Percentiles rank a stretch among this genome's conserved stretches.
Conservation (phyloP, 352 stramenopile species). For the Pythium monospermum region DNA sequence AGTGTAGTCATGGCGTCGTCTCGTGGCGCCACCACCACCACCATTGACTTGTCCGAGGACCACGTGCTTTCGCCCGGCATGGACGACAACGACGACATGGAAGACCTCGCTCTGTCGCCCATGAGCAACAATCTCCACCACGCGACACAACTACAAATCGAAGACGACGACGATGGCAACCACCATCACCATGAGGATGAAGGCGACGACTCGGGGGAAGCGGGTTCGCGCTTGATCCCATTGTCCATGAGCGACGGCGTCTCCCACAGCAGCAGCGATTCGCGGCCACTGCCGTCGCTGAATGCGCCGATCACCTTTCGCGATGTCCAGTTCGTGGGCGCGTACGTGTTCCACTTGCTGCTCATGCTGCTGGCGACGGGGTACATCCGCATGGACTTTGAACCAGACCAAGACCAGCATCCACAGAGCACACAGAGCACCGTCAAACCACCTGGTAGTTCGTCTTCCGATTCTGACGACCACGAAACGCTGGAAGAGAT, state of each 20-base stretch:
- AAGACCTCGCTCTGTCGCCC: slow-evolving; percentile 56
- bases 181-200: neutral
- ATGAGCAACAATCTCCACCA: slow-evolving; percentile 5
- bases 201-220: slow-evolving; percentile 10
- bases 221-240: slow-evolving; percentile 49
- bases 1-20: neutral
- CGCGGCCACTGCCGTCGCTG: slow-evolving; percentile 58
- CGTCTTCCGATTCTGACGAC: neutral
- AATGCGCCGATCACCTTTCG: slow-evolving; percentile 53
- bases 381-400: slow-evolving; percentile 34
- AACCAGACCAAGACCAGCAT: neutral
- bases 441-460: neutral
- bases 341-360: slow-evolving; percentile 51
- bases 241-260: slow-evolving; percentile 65
- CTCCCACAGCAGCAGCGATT: slow-evolving; percentile 33
- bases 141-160: neutral
- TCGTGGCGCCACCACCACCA: neutral
- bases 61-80: slow-evolving; percentile 7
- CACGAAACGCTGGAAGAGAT: slow-evolving; percentile 22
- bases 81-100: slow-evolving; percentile 31
- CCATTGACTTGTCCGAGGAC: neutral
- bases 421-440: neutral
- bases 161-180: slow-evolving; percentile 9
- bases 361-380: slow-evolving; percentile 41
- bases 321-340: slow-evolving; percentile 44